These are phyloP conservation scores for Phyllosticta capitalensis DNA, from an alignment of 2,329 filamentous ascomycete species.

Conservation along the genomic window DNA sequence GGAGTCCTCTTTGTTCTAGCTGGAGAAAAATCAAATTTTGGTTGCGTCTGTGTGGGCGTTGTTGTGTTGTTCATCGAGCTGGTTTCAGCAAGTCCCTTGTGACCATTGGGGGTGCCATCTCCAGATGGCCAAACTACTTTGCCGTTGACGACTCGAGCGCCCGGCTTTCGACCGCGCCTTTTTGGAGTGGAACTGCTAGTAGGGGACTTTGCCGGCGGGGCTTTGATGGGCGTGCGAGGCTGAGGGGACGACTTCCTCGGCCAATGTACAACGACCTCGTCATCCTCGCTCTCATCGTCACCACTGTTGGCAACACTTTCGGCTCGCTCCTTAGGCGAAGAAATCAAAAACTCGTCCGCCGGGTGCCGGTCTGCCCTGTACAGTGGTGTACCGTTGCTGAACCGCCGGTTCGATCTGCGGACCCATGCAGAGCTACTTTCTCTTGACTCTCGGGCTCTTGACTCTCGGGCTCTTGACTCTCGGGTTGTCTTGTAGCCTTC, in stretches of 20 bases:
- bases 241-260: neutral
- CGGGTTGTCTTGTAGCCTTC: neutral
- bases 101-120: neutral
- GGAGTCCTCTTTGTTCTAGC: neutral
- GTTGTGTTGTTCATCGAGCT: neutral
- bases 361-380: neutral
- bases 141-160: neutral
- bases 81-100: neutral
- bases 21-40: neutral
- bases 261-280: neutral
- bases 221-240: neutral
- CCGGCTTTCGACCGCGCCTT: neutral
- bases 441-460: neutral
- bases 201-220: neutral
- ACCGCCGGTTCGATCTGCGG: neutral
- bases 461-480: neutral
- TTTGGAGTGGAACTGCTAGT: neutral
- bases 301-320: neutral
- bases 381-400: neutral
- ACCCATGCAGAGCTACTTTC: neutral
- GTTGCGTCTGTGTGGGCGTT: neutral
- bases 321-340: neutral
- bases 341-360: neutral
- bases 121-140: neutral
- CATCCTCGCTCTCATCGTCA: neutral